Conservation (phyloP, 2,329 filamentous ascomycete species). For the Curvularia verruculosa region DNA sequence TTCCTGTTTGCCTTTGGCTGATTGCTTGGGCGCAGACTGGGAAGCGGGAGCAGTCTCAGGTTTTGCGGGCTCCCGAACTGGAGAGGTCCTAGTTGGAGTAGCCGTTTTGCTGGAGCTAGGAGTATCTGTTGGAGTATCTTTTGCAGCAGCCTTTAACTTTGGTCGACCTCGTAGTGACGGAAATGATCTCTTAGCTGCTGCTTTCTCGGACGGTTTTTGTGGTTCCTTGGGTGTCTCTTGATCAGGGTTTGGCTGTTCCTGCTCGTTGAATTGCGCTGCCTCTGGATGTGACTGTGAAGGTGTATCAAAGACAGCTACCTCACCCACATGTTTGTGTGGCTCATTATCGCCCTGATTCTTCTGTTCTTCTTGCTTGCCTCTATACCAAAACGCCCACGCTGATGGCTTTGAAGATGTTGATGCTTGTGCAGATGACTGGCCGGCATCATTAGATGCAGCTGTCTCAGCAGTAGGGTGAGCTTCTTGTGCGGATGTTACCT, state of each 20-base stretch:
- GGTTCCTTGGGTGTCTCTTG: slow-evolving; percentile 26
- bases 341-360: slow-evolving; percentile 61
- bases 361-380: slow-evolving; percentile 59
- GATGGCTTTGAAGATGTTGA: slow-evolving; percentile 59
- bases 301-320: slow-evolving; percentile 58
- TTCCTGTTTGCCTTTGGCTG: slow-evolving; percentile 37
- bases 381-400: slow-evolving; percentile 84
- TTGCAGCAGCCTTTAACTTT: slow-evolving; percentile 30
- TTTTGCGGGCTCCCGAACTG: slow-evolving; percentile 34
- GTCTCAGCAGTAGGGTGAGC: slow-evolving; percentile 6
- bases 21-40: slow-evolving; percentile 35
- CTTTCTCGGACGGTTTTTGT: slow-evolving; percentile 24
- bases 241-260: slow-evolving; percentile 32
- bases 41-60: slow-evolving; percentile 35
- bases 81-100: slow-evolving; percentile 39
- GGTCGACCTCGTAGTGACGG: slow-evolving; percentile 41
- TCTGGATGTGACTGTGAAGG: slow-evolving; percentile 58
- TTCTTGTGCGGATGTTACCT: slow-evolving; percentile 11
- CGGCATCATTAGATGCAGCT: slow-evolving; percentile 15
- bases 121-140: slow-evolving; percentile 27
- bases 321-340: slow-evolving; percentile 62
- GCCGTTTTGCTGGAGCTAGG: slow-evolving; percentile 47
- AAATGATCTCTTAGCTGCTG: slow-evolving; percentile 36
- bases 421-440: slow-evolving; percentile 11
- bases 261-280: slow-evolving; percentile 59